These are phyloP conservation scores for Emericellopsis terricola DNA, from an alignment of 495 filamentous ascomycete genomes.

Conservation along the genomic window DNA sequence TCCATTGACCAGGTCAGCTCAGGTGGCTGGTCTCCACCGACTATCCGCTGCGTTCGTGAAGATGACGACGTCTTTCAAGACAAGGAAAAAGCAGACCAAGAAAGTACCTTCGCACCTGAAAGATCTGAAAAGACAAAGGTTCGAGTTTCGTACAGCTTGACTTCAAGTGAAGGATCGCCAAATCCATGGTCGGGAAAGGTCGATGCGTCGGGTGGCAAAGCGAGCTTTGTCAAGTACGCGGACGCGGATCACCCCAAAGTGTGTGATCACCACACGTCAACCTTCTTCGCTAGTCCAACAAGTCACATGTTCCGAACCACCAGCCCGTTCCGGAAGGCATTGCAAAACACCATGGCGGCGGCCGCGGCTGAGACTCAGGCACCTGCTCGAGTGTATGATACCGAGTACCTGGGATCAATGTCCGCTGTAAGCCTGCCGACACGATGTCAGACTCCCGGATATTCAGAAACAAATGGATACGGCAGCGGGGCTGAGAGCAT, in stretches of 20 bases:
- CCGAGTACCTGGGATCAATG: constrained; percentile 27
- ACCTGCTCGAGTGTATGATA: constrained; percentile 13
- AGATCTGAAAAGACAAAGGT: no score
- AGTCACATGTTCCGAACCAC: constrained; percentile 29
- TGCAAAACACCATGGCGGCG: constrained; percentile 22
- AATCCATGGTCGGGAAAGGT: background rate
- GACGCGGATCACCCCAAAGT: constrained; percentile 1
- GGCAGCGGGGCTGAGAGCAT: constrained; percentile 21
- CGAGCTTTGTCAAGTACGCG: no score
- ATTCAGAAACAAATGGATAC: constrained; percentile 14
- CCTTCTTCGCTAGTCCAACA: constrained; percentile 24
- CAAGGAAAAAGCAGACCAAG: no score
- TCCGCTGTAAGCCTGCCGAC: constrained; percentile 9
- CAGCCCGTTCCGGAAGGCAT: constrained; percentile 36
- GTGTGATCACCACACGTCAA: constrained; percentile 11
- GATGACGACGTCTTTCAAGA: constrained; percentile 5
- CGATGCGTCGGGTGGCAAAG: background rate
- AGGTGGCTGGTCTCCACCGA: constrained; percentile 10
- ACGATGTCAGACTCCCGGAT: no score
- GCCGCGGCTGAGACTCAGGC: constrained; percentile 7
- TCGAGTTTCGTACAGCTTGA: constrained; percentile 3
- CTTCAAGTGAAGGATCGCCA: background rate
- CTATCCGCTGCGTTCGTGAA: constrained; percentile 8
- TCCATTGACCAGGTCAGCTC: constrained; percentile 5
- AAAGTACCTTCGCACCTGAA: no score